Evolutionary conservation across 2,329 filamentous ascomycete species (phyloP).

Genomic region (Fusarium guadeloupense): DNA sequence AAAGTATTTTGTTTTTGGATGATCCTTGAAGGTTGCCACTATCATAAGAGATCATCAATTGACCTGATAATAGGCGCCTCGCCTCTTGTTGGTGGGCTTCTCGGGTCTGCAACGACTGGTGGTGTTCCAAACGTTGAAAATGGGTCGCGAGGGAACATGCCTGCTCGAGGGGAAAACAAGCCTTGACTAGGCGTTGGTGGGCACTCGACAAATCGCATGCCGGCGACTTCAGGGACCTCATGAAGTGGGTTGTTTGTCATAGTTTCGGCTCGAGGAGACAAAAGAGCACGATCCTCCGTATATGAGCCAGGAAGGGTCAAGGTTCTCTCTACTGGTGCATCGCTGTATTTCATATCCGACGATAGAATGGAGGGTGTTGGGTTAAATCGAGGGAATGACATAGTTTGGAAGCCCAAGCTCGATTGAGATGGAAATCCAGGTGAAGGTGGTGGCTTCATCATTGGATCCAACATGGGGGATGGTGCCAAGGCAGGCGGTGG

Average conservation of each 20-base stretch:
- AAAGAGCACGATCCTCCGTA: slow-evolving; percentile 63
- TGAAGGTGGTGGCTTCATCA: slow-evolving; percentile 54
- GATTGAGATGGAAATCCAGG: slow-evolving; percentile 55
- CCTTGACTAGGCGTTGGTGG: slow-evolving; percentile 62
- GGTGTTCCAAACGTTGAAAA: slow-evolving; percentile 63
- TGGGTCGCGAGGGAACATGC: slow-evolving; percentile 63
- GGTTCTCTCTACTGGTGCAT: slow-evolving; percentile 46
- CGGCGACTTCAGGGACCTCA: slow-evolving; percentile 53
- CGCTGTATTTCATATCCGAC: slow-evolving; percentile 20
- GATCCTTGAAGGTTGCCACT: not conserved
- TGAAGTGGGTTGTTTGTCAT: slow-evolving; percentile 77
- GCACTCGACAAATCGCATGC: slow-evolving; percentile 63
- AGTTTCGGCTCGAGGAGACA: slow-evolving; percentile 76
- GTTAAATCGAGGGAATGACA: slow-evolving; percentile 44
- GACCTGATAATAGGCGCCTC: slow-evolving; percentile 79
- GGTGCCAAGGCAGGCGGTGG: slow-evolving; percentile 17
- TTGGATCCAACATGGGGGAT: slow-evolving; percentile 34
- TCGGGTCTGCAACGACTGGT: slow-evolving; percentile 67
- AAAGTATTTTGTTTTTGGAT: no score
- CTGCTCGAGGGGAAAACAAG: slow-evolving; percentile 63
- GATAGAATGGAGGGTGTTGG: slow-evolving; percentile 16
- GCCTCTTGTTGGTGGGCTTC: slow-evolving; percentile 78
- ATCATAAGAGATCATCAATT: slow-evolving; percentile 79
- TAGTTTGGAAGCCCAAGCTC: slow-evolving; percentile 55
- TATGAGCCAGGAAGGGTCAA: slow-evolving; percentile 48